Evolutionary conservation across 108 stramenopile species (phyloP).

Genomic region (Conticribra guillardii): DNA sequence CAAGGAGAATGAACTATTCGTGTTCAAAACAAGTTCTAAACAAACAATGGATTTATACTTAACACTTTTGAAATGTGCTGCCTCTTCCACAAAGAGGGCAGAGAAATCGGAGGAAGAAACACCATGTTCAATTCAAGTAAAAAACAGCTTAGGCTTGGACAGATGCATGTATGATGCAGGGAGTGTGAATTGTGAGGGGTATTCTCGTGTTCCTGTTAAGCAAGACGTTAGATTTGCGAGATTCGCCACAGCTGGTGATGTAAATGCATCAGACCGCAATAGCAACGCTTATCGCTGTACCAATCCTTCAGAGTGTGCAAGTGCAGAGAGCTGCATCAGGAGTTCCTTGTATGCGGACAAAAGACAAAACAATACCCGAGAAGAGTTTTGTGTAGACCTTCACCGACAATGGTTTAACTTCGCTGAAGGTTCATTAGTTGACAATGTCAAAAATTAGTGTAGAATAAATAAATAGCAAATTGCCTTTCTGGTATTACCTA

Average conservation of each 20-base stretch:
- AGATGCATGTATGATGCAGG: constrained; percentile 7
- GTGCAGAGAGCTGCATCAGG: too few species aligned
- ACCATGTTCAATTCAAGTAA: background rate
- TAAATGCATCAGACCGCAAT: too few species aligned
- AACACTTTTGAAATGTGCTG: constrained; percentile 1
- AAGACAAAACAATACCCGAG: too few species aligned
- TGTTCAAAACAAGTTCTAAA: constrained; percentile 13
- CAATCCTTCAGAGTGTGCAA: too few species aligned
- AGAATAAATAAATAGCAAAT: too few species aligned
- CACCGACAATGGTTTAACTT: too few species aligned
- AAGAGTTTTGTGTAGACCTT: too few species aligned
- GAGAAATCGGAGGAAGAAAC: background rate
- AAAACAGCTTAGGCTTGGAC: background rate
- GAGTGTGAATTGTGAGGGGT: background rate
- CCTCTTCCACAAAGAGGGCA: background rate
- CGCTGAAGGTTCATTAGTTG: too few species aligned
- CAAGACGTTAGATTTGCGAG: background rate
- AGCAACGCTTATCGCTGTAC: too few species aligned
- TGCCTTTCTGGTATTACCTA: background rate
- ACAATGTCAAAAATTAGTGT: too few species aligned
- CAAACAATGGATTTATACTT: background rate
- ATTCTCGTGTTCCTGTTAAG: background rate
- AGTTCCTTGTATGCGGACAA: too few species aligned
- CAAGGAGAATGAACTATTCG: background rate
- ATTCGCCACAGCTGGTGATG: background rate